Evolutionary conservation across 1,139 yeast genomes (phyloP), one percentile per base, ranked within the genome.

Genomic region (Yamadazyma oceani): DNA sequence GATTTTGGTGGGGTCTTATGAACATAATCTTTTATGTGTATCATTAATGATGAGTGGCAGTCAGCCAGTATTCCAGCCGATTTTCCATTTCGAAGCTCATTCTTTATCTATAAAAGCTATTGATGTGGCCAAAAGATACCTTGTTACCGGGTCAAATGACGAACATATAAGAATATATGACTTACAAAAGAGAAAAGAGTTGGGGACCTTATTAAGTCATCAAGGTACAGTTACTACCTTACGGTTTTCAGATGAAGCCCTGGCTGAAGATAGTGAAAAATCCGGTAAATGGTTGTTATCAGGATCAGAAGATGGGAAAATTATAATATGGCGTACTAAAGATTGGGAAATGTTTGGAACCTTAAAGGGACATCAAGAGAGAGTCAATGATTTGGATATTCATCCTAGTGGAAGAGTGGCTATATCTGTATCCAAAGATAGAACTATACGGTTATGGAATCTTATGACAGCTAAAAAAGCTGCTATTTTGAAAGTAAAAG

Each of bases 381-480:
- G 82, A 39, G 76, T 94, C 29, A 85, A 84, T 51, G 97, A 88
- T 59, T 55, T 92, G 35, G 85, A 90, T 25, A 85, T 92, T 34
- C 99, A 92, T 58, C 96, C 96, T 12, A 72, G 89, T n/a, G 96
- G 96, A 13, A 77, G 89, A 62, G 81, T 92, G 38, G 97, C 96
- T 7, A 78, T 94, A 24, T 84, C 95, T 41, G 96, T 88, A 5
- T 87, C 95, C 35, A 80, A 77, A 31, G 98, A 92, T 62, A 77
- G 77, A 45, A 85, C 95, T 8, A 73, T 94, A 27, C 73, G 94
- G 53, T 71, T 92, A 44, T 92, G 98, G 98, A 92, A 92, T 57
- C 69, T 94, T 50, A 89, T 92, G 97, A 90, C 97, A 3, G 95
- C 89, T n/a, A 86, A 87, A 57, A 90, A 89, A 63, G 97, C 98